phyloP scores from a whole-genome alignment of 2,329 filamentous ascomycete genomes.

The Apiospora saccharicola region DNA sequence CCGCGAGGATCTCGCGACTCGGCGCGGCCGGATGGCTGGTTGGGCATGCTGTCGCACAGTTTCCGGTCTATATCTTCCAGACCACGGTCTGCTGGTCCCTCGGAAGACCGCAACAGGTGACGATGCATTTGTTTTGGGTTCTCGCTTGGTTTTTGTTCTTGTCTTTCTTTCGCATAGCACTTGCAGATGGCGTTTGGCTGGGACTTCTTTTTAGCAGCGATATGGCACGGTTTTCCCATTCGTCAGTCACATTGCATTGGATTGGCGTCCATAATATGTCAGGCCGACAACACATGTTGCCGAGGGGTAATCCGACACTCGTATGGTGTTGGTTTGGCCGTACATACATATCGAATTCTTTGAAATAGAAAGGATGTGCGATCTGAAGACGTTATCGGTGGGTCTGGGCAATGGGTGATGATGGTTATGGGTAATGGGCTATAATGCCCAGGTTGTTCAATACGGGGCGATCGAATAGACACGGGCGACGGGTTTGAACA shows the following conservation, averaged over 20 bases:
- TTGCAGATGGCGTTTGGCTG: constrained; percentile 21
- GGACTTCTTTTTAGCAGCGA: constrained; percentile 7
- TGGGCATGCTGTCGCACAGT: constrained; percentile 42
- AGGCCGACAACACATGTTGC: constrained; percentile 8
- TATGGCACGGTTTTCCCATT: constrained; percentile 12
- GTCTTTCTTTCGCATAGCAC: constrained; percentile 12
- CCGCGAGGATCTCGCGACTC: constrained; percentile 7
- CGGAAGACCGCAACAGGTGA: constrained; percentile 30
- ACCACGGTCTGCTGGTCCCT: neutral
- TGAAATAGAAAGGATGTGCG: constrained; percentile 16
- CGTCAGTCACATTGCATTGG: constrained; percentile 17
- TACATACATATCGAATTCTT: constrained; percentile 6
- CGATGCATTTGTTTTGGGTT: neutral
- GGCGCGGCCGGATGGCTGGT: constrained; percentile 8
- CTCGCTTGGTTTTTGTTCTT: neutral
- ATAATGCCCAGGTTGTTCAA: neutral
- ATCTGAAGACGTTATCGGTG: neutral
- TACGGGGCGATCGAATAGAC: neutral
- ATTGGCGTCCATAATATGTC: neutral
- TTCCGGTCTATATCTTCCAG: constrained; percentile 33
- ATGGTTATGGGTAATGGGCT: neutral
- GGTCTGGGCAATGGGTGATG: neutral
- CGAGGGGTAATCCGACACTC: neutral
- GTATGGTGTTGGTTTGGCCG: neutral
- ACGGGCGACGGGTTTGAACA: neutral